A percentile compares a stretch with the other conserved stretches of the same genome.
Evolutionary conservation across 139 green algal genomes (phyloP).

Genomic region (Microglena sp.): DNA sequence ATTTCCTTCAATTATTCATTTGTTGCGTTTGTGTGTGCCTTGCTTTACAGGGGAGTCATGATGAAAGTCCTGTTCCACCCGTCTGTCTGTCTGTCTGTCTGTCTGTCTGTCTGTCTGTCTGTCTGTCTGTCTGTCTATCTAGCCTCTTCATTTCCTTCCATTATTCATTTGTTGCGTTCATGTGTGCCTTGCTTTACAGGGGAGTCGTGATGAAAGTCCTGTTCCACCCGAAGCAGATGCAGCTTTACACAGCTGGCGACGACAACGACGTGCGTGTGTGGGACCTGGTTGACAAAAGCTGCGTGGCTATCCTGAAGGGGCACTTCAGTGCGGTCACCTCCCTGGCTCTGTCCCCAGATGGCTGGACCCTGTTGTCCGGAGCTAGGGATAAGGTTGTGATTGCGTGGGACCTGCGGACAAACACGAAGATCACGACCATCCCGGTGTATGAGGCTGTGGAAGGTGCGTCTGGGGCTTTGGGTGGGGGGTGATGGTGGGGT

Average conservation of each 20-base stretch:
- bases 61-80: too few relatives aligned
- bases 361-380: constrained; percentile 46
- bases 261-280: constrained; percentile 66
- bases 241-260: constrained; percentile 66
- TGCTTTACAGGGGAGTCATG: neutral
- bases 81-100: too few relatives aligned
- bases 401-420: constrained; percentile 64
- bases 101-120: too few relatives aligned
- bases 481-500: too few relatives aligned
- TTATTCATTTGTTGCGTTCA: neutral
- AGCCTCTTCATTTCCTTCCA: too few relatives aligned
- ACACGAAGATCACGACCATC: constrained; percentile 51
- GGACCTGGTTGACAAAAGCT: constrained; percentile 67
- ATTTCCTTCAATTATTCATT: too few relatives aligned
- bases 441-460: constrained; percentile 85
- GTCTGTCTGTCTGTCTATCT: neutral
- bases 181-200: constrained; percentile 4
- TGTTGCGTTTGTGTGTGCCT: too few relatives aligned
- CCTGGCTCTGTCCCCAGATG: constrained; percentile 61
- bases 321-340: constrained; percentile 80
- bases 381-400: constrained; percentile 58
- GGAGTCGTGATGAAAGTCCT: constrained; percentile 43
- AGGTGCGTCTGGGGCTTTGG: too few relatives aligned
- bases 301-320: constrained; percentile 35
- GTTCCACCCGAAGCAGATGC: constrained; percentile 81